Evolutionary conservation across 1,139 yeast genomes (phyloP).

Genomic region (Meyerozyma sp.): DNA sequence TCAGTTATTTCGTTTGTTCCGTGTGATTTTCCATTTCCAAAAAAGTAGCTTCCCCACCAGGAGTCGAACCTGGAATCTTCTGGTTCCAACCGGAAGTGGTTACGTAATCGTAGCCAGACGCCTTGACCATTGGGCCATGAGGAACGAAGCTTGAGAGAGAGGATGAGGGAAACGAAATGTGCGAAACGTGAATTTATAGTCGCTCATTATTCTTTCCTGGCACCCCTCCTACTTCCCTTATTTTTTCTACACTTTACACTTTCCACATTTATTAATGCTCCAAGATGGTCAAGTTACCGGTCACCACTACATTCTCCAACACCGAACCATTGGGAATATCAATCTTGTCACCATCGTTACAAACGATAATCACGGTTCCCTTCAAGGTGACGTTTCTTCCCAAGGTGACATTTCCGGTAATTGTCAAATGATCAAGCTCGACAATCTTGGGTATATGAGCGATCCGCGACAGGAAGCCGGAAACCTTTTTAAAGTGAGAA

Average conservation of each 20-base stretch:
- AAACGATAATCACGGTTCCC: conserved; percentile 96
- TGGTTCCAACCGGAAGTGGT: conserved; percentile 33
- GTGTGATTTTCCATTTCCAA: conserved; percentile 6
- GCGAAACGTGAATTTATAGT: not conserved
- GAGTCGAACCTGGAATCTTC: conserved; percentile 90
- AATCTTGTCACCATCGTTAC: conserved; percentile 94
- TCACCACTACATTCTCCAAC: conserved; percentile 92
- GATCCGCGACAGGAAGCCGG: conserved; percentile 83
- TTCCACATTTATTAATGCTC: conserved; percentile 54
- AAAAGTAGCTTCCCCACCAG: conserved; percentile 81
- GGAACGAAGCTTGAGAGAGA: conserved; percentile 46
- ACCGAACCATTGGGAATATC: conserved; percentile 96
- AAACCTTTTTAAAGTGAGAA: conserved; percentile 91
- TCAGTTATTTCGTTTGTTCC: no score
- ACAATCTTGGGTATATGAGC: conserved; percentile 95
- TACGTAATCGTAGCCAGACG: conserved; percentile 78
- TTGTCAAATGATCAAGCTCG: conserved; percentile 94
- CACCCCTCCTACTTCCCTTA: not conserved
- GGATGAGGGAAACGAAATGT: not conserved
- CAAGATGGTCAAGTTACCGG: conserved; percentile 92
- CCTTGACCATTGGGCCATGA: conserved; percentile 93
- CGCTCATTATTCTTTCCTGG: not conserved
- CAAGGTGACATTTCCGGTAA: conserved; percentile 90
- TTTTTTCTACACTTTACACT: not conserved
- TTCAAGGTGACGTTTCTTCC: conserved; percentile 89